A percentile compares a stretch with the other conserved stretches of the same genome.
Conservation (phyloP, 2,329 filamentous ascomycete species). For the Didymella exigua region DNA sequence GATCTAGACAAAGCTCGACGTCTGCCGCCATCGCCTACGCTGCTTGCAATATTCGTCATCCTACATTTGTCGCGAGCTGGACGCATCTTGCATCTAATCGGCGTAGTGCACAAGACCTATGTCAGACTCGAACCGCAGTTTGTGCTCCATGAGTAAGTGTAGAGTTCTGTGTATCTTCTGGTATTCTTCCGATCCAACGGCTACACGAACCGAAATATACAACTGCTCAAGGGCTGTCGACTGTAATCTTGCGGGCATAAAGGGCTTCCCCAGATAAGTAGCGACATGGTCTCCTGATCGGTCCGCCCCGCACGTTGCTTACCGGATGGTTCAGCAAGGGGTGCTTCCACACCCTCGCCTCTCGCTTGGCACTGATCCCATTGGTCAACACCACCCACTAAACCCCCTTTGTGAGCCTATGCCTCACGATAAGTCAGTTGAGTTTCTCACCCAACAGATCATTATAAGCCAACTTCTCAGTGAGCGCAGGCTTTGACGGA, state of each 20-base stretch:
- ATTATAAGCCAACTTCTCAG: neutral
- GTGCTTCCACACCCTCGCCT: neutral
- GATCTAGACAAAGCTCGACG: too few relatives aligned
- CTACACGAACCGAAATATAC: neutral
- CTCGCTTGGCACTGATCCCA: neutral
- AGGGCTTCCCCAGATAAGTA: conserved; percentile 1
- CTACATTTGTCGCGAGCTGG: neutral
- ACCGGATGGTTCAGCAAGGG: conserved; percentile 13
- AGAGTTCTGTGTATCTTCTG: neutral
- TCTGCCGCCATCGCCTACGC: too few relatives aligned
- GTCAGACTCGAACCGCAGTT: neutral
- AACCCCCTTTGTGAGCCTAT: neutral
- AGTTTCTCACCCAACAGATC: conserved; percentile 10
- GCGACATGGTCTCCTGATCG: neutral
- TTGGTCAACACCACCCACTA: neutral
- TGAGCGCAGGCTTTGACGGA: neutral
- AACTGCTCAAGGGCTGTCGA: neutral
- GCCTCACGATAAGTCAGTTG: neutral
- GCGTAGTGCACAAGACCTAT: neutral
- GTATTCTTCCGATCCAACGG: neutral
- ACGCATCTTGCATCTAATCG: neutral
- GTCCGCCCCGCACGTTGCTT: neutral
- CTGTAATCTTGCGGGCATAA: neutral
- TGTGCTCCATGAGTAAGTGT: neutral
- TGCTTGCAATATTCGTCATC: too few relatives aligned